A percentile compares a stretch with the other conserved stretches of the same genome.
These are phyloP conservation scores for Euphorbia schlechtendalii DNA, from an alignment of 441 rosid genomes.

Conservation along the genomic window DNA sequence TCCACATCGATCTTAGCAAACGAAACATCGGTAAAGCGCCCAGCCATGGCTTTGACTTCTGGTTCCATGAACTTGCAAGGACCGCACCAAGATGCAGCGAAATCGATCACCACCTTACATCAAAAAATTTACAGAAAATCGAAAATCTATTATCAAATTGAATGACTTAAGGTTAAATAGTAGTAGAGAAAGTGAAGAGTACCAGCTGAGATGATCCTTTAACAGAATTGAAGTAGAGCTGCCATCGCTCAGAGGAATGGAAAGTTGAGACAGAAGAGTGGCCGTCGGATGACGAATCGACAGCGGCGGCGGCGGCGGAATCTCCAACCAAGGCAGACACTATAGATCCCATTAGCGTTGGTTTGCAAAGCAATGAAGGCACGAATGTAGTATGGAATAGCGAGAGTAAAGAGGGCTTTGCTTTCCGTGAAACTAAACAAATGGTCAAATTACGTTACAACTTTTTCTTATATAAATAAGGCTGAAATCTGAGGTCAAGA, in stretches of 20 bases:
- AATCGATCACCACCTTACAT: slow-evolving; percentile 68
- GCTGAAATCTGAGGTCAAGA: too few relatives aligned
- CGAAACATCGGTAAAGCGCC: slow-evolving; percentile 39
- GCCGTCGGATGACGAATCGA: slow-evolving; percentile 12
- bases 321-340: slow-evolving; percentile 28
- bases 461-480: too few relatives aligned
- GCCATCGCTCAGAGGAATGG: slow-evolving; percentile 65
- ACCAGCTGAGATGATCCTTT: slow-evolving; percentile 62
- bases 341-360: slow-evolving; percentile 31
- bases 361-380: not conserved
- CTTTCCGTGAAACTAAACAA: not conserved
- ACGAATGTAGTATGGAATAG: not conserved
- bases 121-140: not conserved
- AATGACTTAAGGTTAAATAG: too few relatives aligned
- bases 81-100: slow-evolving; percentile 84
- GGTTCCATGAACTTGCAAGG: slow-evolving; percentile 78
- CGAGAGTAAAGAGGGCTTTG: not conserved
- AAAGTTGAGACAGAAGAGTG: slow-evolving; percentile 33
- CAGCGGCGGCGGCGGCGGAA: slow-evolving; percentile 4
- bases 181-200: not conserved
- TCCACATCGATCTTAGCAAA: slow-evolving; percentile 85
- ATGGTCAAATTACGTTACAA: not conserved
- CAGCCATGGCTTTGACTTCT: slow-evolving; percentile 39
- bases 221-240: slow-evolving; percentile 58
- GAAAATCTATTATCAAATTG: not conserved